Evolutionary conservation across 2,329 filamentous ascomycete genomes (phyloP), one percentile per base, ranked within the genome.

Genomic region (Colletotrichum simmondsii): DNA sequence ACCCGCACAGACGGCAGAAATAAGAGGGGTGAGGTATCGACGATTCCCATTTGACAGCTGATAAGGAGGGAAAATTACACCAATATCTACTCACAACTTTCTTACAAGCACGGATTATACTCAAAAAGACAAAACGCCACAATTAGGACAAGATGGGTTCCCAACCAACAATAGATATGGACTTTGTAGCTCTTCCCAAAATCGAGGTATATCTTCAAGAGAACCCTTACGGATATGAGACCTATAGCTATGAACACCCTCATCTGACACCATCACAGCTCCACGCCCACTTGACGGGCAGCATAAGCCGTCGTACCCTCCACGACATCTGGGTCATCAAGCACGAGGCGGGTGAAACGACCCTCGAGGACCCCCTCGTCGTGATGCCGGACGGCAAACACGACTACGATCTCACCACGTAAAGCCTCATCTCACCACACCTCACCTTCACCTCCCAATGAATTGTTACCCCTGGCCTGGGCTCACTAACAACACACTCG

Each of bases 221-320:
- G 32, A 14, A 76, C 66, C 53, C 24, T 62, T 62, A 52, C 26
- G 56, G 16, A 14, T 19, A n/a, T 22, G 10, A 19, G 19, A 37
- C 30, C 16, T 59, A 22, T 28, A n/a, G 46, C 37, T 32, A 63
- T 12, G 26, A 3, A 19, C 3, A 53, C 4, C 11, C n/a, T n/a
- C 19, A 16, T 37, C 49, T 56, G 22, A 66, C 5, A 59, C 26
- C 35, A 46, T 54, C 62, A 12, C 59, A 95, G 92, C 88, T 96
- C 65, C 94, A 97, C 78, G 94, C 94, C 74, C 94, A 97, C 81
- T 87, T 97, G 57, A 94, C 91, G 53, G 94, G 94, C 65, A 95
- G 92, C 80, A 94, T 97, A 80, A 92, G 90, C 78, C 90, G 92
- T 37, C 84, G 90, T 77, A 92, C 90, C 73, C 89, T 97, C 2